Evolutionary conservation across 345 rosid genomes (phyloP).

Genomic region (Lenwebbia sp.): DNA sequence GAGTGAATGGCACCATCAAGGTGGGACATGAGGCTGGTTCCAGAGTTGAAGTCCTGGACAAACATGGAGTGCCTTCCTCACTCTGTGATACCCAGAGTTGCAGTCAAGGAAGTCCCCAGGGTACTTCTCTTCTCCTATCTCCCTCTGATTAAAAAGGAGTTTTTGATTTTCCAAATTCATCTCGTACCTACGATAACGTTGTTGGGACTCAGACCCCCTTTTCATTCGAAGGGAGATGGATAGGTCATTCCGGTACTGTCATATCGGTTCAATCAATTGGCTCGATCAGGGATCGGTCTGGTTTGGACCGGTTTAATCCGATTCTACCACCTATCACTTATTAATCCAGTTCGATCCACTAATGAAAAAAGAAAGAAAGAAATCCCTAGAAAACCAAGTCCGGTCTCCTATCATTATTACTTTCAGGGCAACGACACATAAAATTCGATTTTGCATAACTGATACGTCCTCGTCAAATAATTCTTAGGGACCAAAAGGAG

Average conservation of each 20-base stretch:
- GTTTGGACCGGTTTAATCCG: background rate
- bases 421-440: background rate
- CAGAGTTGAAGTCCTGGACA: background rate
- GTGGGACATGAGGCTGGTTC: conserved; percentile 5
- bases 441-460: background rate
- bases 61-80: conserved; percentile 1
- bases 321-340: background rate
- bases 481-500: background rate
- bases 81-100: background rate
- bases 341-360: background rate
- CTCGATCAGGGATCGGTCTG: background rate
- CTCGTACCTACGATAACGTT: background rate
- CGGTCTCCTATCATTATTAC: background rate
- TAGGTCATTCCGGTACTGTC: background rate
- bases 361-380: background rate
- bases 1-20: background rate
- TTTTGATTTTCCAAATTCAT: background rate
- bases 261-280: background rate
- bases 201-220: background rate
- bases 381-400: background rate
- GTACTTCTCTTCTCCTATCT: background rate
- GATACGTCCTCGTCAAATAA: background rate
- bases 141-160: background rate
- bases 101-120: background rate
- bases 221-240: background rate